These are phyloP conservation scores for Acer campestre DNA, from an alignment of 345 rosid genomes.

Conservation along the genomic window DNA sequence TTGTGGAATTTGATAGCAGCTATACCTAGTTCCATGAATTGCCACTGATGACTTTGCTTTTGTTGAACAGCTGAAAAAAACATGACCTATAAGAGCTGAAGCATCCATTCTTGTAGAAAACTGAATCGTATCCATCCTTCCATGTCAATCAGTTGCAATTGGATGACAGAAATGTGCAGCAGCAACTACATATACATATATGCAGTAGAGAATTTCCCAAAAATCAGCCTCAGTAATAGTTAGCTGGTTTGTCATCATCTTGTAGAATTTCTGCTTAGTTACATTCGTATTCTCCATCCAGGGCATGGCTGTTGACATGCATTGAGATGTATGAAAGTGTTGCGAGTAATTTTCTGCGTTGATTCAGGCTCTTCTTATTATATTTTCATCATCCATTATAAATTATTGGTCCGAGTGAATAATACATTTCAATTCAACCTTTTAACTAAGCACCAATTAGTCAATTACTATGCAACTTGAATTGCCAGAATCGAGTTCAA, in stretches of 20 bases:
- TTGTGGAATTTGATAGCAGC: too few species aligned
- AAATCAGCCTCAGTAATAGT: not conserved
- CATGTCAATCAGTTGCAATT: not conserved
- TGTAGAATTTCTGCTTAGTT: not conserved
- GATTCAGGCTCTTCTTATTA: not conserved
- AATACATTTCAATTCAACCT: not conserved
- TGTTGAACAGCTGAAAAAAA: conserved; percentile 1
- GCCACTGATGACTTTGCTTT: not conserved
- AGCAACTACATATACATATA: not conserved
- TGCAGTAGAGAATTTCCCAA: not conserved
- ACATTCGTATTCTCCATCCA: not conserved
- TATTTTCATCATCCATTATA: not conserved
- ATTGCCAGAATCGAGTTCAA: too few species aligned
- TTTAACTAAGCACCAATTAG: too few species aligned
- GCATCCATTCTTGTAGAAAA: not conserved
- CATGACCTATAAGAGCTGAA: not conserved
- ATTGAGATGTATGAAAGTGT: conserved; percentile 12
- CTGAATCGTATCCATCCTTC: not conserved
- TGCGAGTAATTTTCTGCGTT: not conserved
- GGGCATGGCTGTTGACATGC: conserved; percentile 9
- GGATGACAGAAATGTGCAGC: not conserved
- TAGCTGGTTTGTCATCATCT: not conserved
- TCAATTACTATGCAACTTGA: too few species aligned
- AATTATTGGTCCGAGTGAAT: not conserved
- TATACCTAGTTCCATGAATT: too few species aligned